Evolutionary conservation across 176 grass and related monocot genomes (phyloP).

Genomic region (Oryza officinalis): DNA sequence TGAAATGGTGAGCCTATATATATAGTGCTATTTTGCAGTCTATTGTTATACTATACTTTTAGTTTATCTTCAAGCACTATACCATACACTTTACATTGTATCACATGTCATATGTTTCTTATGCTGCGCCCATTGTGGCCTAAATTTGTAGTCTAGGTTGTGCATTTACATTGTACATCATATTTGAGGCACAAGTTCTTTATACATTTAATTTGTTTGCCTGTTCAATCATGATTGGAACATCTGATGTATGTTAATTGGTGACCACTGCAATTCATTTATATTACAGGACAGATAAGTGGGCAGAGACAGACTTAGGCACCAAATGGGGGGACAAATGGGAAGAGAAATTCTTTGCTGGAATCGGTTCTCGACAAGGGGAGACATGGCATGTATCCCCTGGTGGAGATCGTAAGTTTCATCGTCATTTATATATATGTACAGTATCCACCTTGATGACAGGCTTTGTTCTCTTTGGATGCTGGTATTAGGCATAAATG

Average conservation of each 20-base stretch:
- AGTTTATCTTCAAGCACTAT: neutral
- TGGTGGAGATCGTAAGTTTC: slow-evolving; percentile 67
- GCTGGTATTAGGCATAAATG: neutral
- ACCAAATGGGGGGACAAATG: slow-evolving; percentile 99
- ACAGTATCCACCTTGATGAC: neutral
- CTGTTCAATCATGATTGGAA: neutral
- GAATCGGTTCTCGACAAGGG: slow-evolving; percentile 97
- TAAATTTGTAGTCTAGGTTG: neutral
- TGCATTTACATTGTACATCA: neutral
- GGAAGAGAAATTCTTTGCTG: slow-evolving; percentile 95
- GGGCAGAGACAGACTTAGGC: slow-evolving; percentile 92
- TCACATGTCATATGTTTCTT: neutral
- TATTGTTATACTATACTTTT: neutral
- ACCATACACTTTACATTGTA: neutral
- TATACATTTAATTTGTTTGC: neutral
- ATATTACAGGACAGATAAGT: slow-evolving; percentile 93
- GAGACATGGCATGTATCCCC: slow-evolving; percentile 98
- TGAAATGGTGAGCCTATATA: slow-evolving; percentile 81
- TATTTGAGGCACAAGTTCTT: neutral
- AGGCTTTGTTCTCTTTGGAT: neutral
- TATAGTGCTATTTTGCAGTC: neutral
- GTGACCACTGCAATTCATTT: slow-evolving; percentile 52
- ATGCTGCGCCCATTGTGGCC: neutral
- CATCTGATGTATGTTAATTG: neutral
- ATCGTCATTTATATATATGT: neutral